Evolutionary conservation across 73 alveolate species (phyloP).

Genomic region (Paramecium caudatum): DNA sequence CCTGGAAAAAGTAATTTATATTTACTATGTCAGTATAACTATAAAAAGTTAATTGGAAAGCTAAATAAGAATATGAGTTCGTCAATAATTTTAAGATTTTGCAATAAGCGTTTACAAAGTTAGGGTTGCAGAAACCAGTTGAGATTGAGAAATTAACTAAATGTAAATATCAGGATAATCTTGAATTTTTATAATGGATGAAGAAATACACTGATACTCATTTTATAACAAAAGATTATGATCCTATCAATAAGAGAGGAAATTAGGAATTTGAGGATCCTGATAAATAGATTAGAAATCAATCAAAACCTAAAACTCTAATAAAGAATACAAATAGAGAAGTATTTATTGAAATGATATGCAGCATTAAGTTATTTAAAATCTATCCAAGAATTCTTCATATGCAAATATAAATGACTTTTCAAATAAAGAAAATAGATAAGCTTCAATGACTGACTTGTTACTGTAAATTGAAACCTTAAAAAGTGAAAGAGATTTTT

Average conservation of each 20-base stretch:
- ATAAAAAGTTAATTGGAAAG: constrained; percentile 76
- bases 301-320: constrained; percentile 54
- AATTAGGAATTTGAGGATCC: constrained; percentile 68
- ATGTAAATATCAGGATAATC: constrained; percentile 73
- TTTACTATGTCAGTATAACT: not conserved
- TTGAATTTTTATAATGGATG: constrained; percentile 73
- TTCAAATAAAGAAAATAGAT: constrained; percentile 25
- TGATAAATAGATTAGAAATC: constrained; percentile 61
- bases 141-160: constrained; percentile 73
- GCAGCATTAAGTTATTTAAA: constrained; percentile 32
- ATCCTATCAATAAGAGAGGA: constrained; percentile 61
- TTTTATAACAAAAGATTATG: constrained; percentile 71
- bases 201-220: constrained; percentile 65
- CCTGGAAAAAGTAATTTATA: constrained; percentile 59
- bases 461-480: constrained; percentile 54
- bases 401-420: constrained; percentile 24
- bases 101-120: constrained; percentile 61
- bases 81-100: constrained; percentile 73
- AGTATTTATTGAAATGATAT: not conserved
- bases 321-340: not conserved
- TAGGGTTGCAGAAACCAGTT: constrained; percentile 69
- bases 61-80: constrained; percentile 73
- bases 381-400: constrained; percentile 59
- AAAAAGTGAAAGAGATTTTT: constrained; percentile 72
- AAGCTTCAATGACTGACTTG: constrained; percentile 17